These are phyloP conservation scores for Cadophora sp. DNA, from an alignment of 2,329 filamentous ascomycete species.

Conservation along the genomic window DNA sequence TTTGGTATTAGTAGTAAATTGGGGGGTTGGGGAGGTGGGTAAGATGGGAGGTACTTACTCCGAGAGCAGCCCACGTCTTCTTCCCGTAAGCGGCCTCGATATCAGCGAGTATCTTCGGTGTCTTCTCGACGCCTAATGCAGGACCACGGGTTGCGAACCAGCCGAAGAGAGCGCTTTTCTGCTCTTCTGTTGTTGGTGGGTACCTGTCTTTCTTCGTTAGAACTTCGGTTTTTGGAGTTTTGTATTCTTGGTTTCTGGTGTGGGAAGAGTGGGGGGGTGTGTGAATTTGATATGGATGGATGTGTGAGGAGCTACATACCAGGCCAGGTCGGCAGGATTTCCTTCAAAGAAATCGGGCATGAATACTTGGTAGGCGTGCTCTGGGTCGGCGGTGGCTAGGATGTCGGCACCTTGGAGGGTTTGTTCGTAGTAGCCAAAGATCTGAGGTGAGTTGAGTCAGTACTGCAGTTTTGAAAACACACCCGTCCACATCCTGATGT, in stretches of 20 bases:
- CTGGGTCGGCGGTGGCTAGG: conserved; percentile 53
- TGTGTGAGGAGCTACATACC: conserved; percentile 64
- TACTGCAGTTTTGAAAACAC: neutral
- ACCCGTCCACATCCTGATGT: neutral
- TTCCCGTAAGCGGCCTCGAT: conserved; percentile 60
- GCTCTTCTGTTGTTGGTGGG: conserved; percentile 26
- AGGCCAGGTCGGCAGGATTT: conserved; percentile 51
- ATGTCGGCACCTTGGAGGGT: conserved; percentile 74
- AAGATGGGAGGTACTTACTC: conserved; percentile 21
- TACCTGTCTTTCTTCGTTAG: conserved; percentile 22
- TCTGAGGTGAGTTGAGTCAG: conserved; percentile 39
- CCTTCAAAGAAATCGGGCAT: conserved; percentile 93
- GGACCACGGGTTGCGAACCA: conserved; percentile 33
- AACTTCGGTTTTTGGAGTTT: neutral
- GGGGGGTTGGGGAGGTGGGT: neutral
- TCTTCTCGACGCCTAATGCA: conserved; percentile 50
- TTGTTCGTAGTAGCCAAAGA: conserved; percentile 74
- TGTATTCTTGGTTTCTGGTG: neutral
- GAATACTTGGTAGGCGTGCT: conserved; percentile 74
- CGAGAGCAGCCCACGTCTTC: conserved; percentile 49
- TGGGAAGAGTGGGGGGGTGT: conserved; percentile 20
- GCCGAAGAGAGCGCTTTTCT: conserved; percentile 19
- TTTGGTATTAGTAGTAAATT: neutral
- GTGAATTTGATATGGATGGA: no score
- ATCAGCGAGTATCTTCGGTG: conserved; percentile 56